Evolutionary conservation across 176 grass and related monocot genomes (phyloP).

Genomic region (Oropetium thomaeum): DNA sequence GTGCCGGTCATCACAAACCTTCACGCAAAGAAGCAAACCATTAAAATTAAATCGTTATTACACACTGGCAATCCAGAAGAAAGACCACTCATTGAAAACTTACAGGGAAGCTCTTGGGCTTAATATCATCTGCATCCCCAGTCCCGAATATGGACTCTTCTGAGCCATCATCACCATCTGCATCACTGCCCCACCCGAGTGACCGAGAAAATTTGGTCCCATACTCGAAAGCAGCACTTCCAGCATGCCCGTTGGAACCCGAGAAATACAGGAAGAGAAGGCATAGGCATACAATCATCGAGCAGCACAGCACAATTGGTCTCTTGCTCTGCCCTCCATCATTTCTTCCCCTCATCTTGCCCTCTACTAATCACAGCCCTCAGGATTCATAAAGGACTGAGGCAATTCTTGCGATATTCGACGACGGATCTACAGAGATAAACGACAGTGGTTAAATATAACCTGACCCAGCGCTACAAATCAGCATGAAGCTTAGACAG

Average conservation of each 20-base stretch:
- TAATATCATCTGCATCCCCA: constrained; percentile 46
- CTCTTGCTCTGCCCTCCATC: constrained; percentile 71
- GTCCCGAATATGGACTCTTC: constrained; percentile 85
- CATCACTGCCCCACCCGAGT: constrained; percentile 66
- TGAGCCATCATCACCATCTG: constrained; percentile 39
- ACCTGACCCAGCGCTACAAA: neutral
- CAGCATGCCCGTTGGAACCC: constrained; percentile 48
- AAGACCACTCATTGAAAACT: constrained; percentile 29
- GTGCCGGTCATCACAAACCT: constrained; percentile 92
- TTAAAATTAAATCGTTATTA: constrained; percentile 1
- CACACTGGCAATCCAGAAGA: neutral
- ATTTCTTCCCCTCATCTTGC: constrained; percentile 79
- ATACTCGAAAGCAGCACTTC: constrained; percentile 65
- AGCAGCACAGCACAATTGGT: constrained; percentile 48
- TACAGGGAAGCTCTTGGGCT: constrained; percentile 84
- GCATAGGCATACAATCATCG: constrained; percentile 63
- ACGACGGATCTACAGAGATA: constrained; percentile 29
- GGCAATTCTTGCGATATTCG: neutral
- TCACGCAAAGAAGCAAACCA: constrained; percentile 14
- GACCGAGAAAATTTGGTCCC: constrained; percentile 78
- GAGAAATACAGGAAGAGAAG: constrained; percentile 89
- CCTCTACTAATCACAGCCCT: constrained; percentile 22
- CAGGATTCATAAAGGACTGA: constrained; percentile 30
- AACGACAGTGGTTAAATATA: constrained; percentile 12
- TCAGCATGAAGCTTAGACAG: neutral